Base-by-base conservation (phyloP, 129 eudicot species). In the Arctium lappa region DNA sequence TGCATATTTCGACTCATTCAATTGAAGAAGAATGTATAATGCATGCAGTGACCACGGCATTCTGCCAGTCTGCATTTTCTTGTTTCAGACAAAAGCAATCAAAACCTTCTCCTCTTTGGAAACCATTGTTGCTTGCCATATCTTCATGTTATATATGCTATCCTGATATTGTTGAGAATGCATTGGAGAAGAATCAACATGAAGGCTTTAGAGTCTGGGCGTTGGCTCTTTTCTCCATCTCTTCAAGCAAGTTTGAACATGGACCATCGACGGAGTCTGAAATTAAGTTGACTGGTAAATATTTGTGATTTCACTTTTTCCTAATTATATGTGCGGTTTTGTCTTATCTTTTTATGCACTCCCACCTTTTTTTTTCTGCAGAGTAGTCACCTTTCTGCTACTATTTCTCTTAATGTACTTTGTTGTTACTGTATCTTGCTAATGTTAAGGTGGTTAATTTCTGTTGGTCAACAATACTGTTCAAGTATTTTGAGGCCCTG, bases 91-190 rank as follows among this genome's bases (percentile, higher is more conserved):
- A 84, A 69, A 86, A 84, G 48, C 88, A 56, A 72, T 82, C 84
- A 85, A 82, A 84, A 85, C 88, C 90, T 80, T 89, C 85, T 82
- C 78, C 94, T 79, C 74, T 90, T 74, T 90, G 97, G 97, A 87
- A 88, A 80, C 94, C 97, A 10, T 83, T 90, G 86, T 69, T 92
- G 85, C 93, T 92, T 90, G 89, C 87, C 15, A 39, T 92, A 74
- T 84, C 90, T 37, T 90, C 97, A 1, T 92, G 94, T 84, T 92
- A 89, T 81, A 75, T 89, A 75, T 75, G 90, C 69, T 81, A 88
- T 79, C 94, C 97, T 34, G 91, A 87, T 37, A 80, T 80, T 18
- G 93, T 90, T 75, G 90, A 87, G 85, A 78, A 42, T 32, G 80
- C 89, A 30, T 70, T 92, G 32, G 93, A 89, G 69, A 87, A 87